Base-by-base conservation (phyloP, 2,329 filamentous ascomycete genomes). In the Neopestalotiopsis sp. region DNA sequence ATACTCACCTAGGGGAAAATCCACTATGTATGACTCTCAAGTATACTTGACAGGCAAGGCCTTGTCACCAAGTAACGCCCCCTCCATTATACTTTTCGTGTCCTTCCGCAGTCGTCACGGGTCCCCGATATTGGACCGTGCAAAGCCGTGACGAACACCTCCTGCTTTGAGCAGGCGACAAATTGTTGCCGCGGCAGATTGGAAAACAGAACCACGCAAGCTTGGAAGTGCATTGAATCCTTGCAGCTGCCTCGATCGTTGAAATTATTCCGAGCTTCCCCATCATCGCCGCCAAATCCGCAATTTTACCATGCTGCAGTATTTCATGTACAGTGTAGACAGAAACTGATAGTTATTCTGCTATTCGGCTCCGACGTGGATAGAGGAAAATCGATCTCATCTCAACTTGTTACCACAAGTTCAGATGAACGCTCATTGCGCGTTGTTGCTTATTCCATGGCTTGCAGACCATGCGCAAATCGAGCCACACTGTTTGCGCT, bases 61-160 rank as follows among this genome's bases (percentile, higher is more conserved):
- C n/a, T 20, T 38, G 32, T 30, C 59, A 34, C 10, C 7, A n/a
- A 5, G n/a, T 62, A 34, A 40, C 40, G 14, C 42, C 53, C 42
- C 32, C 28, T 17, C 64, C 64, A 58, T 66, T 40, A 12, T 34
- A 13, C 40, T 14, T 59, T 9, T 34, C 40, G 34, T 45, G 65
- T 67, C 65, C 65, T 67, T 67, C 65, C 65, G 32, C 65, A 67
- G 65, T 67, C 53, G 65, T 67, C 65, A 9, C 34, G 9, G 30
- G 65, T 45, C 56, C 24, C 65, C 61, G 45, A 28, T 59, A 59
- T 42, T 67, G 32, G 56, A 42, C 32, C 38, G 24, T 28, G 24
- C 24, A 28, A 28, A 28, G 24, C 24, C 24, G 56, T 61, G n/a
- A 56, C 32, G 20, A 45, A 67, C 65, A 67, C 65, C 65, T 67